Evolutionary conservation across 768 basidiomycete genomes (phyloP).

Genomic region (Fomitopsis serialis): DNA sequence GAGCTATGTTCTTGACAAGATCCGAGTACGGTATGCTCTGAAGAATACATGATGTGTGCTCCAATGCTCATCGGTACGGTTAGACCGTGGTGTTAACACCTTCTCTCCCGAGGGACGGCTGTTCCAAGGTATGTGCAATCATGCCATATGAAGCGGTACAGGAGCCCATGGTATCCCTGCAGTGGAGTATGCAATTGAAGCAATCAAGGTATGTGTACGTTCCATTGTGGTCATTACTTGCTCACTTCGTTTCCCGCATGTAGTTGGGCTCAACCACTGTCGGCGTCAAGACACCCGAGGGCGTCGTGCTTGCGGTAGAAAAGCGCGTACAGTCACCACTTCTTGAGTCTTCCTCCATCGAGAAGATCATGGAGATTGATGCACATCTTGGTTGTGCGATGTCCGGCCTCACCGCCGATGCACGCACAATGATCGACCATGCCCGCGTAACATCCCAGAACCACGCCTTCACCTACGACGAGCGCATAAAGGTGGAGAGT

Average conservation of each 20-base stretch:
- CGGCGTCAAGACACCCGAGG: slow-evolving; percentile 86
- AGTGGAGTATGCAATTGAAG: slow-evolving; percentile 99
- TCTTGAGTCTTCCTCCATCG: slow-evolving; percentile 91
- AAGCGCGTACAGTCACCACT: slow-evolving; percentile 97
- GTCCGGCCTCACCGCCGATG: slow-evolving; percentile 96
- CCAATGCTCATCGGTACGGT: not conserved
- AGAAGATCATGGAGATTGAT: slow-evolving; percentile 99
- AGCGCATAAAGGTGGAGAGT: slow-evolving; percentile 95
- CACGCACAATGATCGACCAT: slow-evolving; percentile 99
- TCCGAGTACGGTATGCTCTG: slow-evolving; percentile 76
- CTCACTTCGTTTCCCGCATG: not conserved
- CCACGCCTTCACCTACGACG: slow-evolving; percentile 96
- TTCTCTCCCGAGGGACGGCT: slow-evolving; percentile 98
- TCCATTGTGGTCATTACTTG: not conserved
- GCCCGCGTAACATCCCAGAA: slow-evolving; percentile 95
- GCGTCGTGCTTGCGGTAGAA: slow-evolving; percentile 93
- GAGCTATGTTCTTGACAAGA: slow-evolving; percentile 83
- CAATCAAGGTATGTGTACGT: slow-evolving; percentile 74
- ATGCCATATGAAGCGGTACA: not conserved
- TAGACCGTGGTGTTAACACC: slow-evolving; percentile 97
- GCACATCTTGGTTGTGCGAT: slow-evolving; percentile 94
- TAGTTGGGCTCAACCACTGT: slow-evolving; percentile 98
- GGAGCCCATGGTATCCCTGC: not conserved
- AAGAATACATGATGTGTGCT: too few species aligned
- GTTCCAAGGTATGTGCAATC: slow-evolving; percentile 75